Evolutionary conservation across 2,329 filamentous ascomycete species (phyloP), one percentile per base, ranked within the genome.

Genomic region (Cercospora zeina): DNA sequence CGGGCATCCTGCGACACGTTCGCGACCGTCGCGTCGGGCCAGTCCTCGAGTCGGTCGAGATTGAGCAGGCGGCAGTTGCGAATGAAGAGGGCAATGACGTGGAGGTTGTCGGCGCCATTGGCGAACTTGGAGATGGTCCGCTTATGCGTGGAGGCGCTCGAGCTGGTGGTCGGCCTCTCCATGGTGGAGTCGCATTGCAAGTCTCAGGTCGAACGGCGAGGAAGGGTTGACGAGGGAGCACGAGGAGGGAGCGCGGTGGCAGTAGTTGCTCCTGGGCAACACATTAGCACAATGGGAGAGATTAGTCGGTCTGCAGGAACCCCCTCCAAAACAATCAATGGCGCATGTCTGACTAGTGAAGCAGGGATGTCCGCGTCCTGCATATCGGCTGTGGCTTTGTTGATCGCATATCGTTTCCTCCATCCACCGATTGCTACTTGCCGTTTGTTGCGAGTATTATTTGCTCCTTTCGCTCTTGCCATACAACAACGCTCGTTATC

Each of bases 11-110:
- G 87, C 3, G 82, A 80, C 72, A 97, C 91, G 1, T 89, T 89
- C 54, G 87, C 81, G 0, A 82, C 73, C 1, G 85, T 87, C 61
- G 97, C 89, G 16, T 78, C 82, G 0, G 93, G 93, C 90, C 93
- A 97, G 77, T 96, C 91, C 0, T 85, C 80, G 0, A 83, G 83
- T 54, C 83, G 79, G 71, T 96, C 89, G 31, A 97, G 83, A 70
- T 96, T 86, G 27, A 99, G 82, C 2, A 97, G 84, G 39, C 88
- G 89, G 42, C 97, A 77, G 73, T 96, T 96, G 36, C 88, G 91
- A 57, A 96, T 79, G 73, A 97, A 95, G 10, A 92, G 80, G 14
- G 82, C 76, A 36, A 88, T 72, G 69, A 86, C 55, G 11, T 57
- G 42, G 36, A 58, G 54, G 42, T 36, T 55, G 53, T 34, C 39